phyloP scores from a whole-genome alignment of 164 flowering plant genomes.

The Tetracentron sinense region DNA sequence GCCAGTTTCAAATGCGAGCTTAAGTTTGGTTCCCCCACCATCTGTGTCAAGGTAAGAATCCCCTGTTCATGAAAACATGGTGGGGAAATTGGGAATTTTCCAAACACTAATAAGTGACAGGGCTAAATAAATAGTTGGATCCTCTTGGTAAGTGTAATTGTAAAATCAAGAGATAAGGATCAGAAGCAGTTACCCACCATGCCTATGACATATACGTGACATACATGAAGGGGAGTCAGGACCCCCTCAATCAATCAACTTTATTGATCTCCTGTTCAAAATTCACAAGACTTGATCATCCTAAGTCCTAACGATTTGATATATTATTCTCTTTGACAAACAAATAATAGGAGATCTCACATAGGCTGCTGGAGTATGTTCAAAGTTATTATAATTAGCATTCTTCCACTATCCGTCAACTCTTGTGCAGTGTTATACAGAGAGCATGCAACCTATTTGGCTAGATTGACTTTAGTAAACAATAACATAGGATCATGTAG shows the following conservation, averaged over 20 bases:
- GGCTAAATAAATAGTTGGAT: not conserved
- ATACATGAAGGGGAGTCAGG: not conserved
- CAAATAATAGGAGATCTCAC: not conserved
- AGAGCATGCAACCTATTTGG: no score
- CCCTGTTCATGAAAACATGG: slow-evolving; percentile 42
- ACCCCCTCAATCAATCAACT: not conserved
- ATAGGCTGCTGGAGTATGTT: not conserved
- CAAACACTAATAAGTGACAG: not conserved
- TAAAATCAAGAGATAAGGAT: not conserved
- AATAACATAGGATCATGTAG: no score
- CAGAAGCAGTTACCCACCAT: not conserved
- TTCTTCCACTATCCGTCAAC: not conserved
- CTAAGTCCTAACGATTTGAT: not conserved
- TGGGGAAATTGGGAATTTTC: not conserved
- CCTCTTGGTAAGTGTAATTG: not conserved
- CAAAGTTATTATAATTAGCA: not conserved
- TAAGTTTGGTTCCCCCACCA: slow-evolving; percentile 96
- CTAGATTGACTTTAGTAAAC: no score
- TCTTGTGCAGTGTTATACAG: not conserved
- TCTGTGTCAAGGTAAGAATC: slow-evolving; percentile 96
- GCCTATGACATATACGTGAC: not conserved
- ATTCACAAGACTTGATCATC: no score
- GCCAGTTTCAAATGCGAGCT: slow-evolving; percentile 97
- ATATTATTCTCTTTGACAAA: no score
- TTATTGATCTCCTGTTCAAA: not conserved